Evolutionary conservation across 2,329 filamentous ascomycete genomes (phyloP).

Genomic region (Emericellopsis cladophorae): DNA sequence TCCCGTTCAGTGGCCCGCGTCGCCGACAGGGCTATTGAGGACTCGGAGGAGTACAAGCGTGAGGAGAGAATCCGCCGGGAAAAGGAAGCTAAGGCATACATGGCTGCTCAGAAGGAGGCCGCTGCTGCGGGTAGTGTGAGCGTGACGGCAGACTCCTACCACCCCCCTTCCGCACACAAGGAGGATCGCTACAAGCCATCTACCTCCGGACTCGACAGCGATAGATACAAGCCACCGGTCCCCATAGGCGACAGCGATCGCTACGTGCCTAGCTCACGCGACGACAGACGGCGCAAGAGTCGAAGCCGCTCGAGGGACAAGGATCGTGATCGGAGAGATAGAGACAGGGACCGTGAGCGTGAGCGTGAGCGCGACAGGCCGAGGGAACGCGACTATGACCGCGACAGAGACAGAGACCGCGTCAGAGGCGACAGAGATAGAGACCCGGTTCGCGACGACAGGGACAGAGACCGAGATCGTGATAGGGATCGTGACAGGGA

Average conservation of each 20-base stretch:
- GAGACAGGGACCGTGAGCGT: slow-evolving; percentile 10
- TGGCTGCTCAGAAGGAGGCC: slow-evolving; percentile 48
- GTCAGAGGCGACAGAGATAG: no score
- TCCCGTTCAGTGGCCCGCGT: not conserved
- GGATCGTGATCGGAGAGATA: slow-evolving; percentile 17
- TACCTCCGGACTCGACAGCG: no score
- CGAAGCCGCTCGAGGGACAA: slow-evolving; percentile 28
- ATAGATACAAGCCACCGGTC: no score
- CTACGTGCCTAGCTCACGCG: slow-evolving; percentile 10
- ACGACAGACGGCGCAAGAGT: slow-evolving; percentile 9
- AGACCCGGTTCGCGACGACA: slow-evolving; percentile 3
- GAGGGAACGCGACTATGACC: slow-evolving; percentile 11
- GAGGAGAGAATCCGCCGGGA: slow-evolving; percentile 50
- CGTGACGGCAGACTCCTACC: no score
- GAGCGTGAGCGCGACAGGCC: no score
- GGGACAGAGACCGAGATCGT: slow-evolving; percentile 24
- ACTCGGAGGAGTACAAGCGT: slow-evolving; percentile 44
- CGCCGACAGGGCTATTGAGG: slow-evolving; percentile 22
- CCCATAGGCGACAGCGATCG: slow-evolving; percentile 8
- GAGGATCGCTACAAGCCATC: no score
- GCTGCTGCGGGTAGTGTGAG: slow-evolving; percentile 32
- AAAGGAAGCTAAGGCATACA: slow-evolving; percentile 50
- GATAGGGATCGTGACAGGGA: slow-evolving; percentile 15
- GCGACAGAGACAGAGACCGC: slow-evolving; percentile 12
- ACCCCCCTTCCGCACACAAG: no score